Percentiles rank a stretch among this genome's conserved stretches.
These are phyloP conservation scores for Trichoderma parareesei DNA, from an alignment of 495 filamentous ascomycete genomes.

Conservation along the genomic window DNA sequence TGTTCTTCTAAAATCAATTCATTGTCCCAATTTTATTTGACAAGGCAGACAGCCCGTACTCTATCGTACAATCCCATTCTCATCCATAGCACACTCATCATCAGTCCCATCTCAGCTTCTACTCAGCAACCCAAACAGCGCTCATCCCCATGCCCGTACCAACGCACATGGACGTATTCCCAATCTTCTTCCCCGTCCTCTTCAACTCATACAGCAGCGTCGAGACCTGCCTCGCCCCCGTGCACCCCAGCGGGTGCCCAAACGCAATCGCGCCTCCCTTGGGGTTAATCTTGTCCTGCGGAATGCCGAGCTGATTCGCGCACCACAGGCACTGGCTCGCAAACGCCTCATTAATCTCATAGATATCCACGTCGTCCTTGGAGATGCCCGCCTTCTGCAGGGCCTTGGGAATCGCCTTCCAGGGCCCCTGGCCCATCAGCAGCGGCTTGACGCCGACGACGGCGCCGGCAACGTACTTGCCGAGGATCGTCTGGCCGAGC, in stretches of 20 bases:
- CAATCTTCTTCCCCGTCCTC: conserved; percentile 72
- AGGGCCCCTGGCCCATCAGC: conserved; percentile 93
- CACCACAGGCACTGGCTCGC: conserved; percentile 94
- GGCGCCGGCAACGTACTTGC: conserved; percentile 75
- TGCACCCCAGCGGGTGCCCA: conserved; percentile 92
- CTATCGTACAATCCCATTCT: conserved; percentile 1
- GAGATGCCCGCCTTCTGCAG: conserved; percentile 77
- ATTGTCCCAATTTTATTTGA: not conserved
- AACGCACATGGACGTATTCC: conserved; percentile 93
- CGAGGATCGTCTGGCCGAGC: conserved; percentile 80
- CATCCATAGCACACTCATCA: not conserved
- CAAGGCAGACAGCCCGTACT: not conserved
- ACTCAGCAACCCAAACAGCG: conserved; percentile 86
- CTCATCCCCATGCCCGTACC: conserved; percentile 98
- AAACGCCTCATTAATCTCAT: conserved; percentile 99
- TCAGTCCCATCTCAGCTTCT: conserved; percentile 15
- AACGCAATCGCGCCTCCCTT: conserved; percentile 99
- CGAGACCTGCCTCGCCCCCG: conserved; percentile 85
- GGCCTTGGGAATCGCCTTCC: conserved; percentile 90
- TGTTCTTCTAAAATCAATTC: not conserved
- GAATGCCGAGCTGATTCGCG: conserved; percentile 75
- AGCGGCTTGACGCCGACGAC: conserved; percentile 86
- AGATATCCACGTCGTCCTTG: conserved; percentile 92
- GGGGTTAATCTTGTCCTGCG: conserved; percentile 80
- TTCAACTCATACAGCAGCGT: conserved; percentile 84